A percentile compares a stretch with the other conserved stretches of the same genome.
Conservation (phyloP, 352 stramenopile species). For the Phytophthora fragariae region DNA sequence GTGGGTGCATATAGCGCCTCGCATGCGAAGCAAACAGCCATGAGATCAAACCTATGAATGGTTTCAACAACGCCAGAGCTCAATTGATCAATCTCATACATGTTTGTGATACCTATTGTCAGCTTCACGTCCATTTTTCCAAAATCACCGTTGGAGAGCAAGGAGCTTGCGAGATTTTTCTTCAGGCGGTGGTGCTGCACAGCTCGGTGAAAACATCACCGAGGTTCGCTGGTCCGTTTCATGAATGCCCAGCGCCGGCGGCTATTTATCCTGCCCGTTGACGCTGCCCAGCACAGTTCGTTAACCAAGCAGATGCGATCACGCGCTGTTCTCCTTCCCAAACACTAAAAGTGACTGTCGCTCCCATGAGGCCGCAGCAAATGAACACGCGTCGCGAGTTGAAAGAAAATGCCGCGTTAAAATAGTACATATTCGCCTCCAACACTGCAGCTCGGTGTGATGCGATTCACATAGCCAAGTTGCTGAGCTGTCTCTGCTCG, state of each 20-base stretch:
- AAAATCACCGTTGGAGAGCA: neutral
- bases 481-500: too few species aligned
- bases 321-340: neutral
- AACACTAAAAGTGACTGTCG: neutral
- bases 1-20: neutral
- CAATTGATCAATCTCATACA: neutral
- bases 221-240: slow-evolving; percentile 4
- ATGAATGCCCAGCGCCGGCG: neutral
- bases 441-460: neutral
- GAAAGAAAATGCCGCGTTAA: neutral
- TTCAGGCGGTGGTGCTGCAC: neutral
- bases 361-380: neutral
- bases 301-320: neutral
- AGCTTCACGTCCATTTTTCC: neutral
- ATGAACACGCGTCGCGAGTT: neutral
- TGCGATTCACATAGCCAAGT: neutral
- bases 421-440: neutral
- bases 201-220: neutral
- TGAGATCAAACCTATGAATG: slow-evolving; percentile 21
- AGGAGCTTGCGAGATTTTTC: neutral
- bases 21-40: neutral
- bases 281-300: neutral
- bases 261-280: neutral
- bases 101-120: neutral
- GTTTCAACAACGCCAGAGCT: slow-evolving; percentile 1